Evolutionary conservation across 768 basidiomycete genomes (phyloP), one percentile per base, ranked within the genome.

Genomic region (Lactarius quietus): DNA sequence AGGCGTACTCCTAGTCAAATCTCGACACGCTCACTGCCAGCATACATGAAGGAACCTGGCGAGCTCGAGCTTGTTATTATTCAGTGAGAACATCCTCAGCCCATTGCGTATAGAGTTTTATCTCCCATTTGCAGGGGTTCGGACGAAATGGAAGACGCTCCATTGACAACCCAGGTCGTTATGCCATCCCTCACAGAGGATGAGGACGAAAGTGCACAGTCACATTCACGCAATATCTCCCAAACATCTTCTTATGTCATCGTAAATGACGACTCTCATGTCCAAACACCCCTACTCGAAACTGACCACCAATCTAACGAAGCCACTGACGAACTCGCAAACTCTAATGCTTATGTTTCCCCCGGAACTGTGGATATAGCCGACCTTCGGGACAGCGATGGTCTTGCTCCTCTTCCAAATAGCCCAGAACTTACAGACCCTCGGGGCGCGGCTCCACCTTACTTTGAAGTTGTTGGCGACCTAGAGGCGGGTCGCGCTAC

Each of bases 41-140:
- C 81, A 33, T 93, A 93, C 70, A 89, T 84, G 78, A 92, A 92
- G 75, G 91, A 93, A 66, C 90, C 92, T 0, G 91, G 90, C 18
- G 92, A 92, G 56, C 80, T 87, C 43, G 92, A 93, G 73, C 79
- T 93, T 33, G 92, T 93, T 6, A 84, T 93, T 59, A 78, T 75
- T 52, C 74, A 81, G 82, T 83, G 65, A 68, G 78, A 20, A 31
- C 55, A n/a, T 15, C 28, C 36, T 14, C 6, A 51, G 6, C 3
- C 14, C n/a, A 29, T 28, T 29, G 8, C 23, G 2, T 20, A 17
- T 57, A 9, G 17, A 1, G 36, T 60, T 65, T 68, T 33, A 65
- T 39, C 20, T 59, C 26, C 6, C 60, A 3, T 57, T 36, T 41
- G 17, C 69, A 86, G 84, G 54, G 84, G 84, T 14, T 78, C 77